These are phyloP conservation scores for Helminthosporium solani DNA, from an alignment of 2,329 filamentous ascomycete species.

Conservation along the genomic window DNA sequence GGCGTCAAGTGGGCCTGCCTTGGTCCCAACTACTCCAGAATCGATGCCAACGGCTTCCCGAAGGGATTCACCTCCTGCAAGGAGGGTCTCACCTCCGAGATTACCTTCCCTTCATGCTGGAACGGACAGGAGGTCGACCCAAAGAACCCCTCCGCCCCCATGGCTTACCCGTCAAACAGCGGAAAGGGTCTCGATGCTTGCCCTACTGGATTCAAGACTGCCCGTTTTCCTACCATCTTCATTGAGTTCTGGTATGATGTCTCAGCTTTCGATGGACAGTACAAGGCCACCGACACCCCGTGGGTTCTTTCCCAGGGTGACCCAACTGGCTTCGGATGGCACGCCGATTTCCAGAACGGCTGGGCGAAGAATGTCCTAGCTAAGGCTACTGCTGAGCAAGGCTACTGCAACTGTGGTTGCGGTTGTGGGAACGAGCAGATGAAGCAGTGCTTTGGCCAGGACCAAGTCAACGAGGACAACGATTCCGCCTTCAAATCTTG, in stretches of 20 bases:
- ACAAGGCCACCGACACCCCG: slow-evolving; percentile 29
- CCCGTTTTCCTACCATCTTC: slow-evolving; percentile 42
- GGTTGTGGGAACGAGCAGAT: slow-evolving; percentile 38
- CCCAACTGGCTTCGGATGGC: slow-evolving; percentile 40
- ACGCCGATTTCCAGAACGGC: slow-evolving; percentile 42
- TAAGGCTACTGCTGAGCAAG: slow-evolving; percentile 34
- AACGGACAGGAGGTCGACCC: slow-evolving; percentile 38
- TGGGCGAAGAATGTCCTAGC: slow-evolving; percentile 41
- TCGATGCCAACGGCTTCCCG: slow-evolving; percentile 37
- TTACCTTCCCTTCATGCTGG: slow-evolving; percentile 43
- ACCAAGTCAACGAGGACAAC: slow-evolving; percentile 35
- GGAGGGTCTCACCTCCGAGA: slow-evolving; percentile 37
- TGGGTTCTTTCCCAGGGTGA: slow-evolving; percentile 42
- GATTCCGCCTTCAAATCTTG: slow-evolving; percentile 32
- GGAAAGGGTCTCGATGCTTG: slow-evolving; percentile 37
- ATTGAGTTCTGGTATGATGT: slow-evolving; percentile 45
- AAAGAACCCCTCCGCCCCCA: slow-evolving; percentile 35
- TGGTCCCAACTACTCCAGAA: slow-evolving; percentile 20
- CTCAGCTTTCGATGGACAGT: slow-evolving; percentile 35
- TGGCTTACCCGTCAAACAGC: slow-evolving; percentile 41
- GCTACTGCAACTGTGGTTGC: slow-evolving; percentile 42
- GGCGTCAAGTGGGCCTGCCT: slow-evolving; percentile 39
- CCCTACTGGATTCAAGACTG: slow-evolving; percentile 30
- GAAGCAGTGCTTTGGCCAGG: slow-evolving; percentile 40
- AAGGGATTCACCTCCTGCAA: slow-evolving; percentile 40